Evolutionary conservation across 768 basidiomycete genomes (phyloP).

Genomic region (Leccinum ochraceum): DNA sequence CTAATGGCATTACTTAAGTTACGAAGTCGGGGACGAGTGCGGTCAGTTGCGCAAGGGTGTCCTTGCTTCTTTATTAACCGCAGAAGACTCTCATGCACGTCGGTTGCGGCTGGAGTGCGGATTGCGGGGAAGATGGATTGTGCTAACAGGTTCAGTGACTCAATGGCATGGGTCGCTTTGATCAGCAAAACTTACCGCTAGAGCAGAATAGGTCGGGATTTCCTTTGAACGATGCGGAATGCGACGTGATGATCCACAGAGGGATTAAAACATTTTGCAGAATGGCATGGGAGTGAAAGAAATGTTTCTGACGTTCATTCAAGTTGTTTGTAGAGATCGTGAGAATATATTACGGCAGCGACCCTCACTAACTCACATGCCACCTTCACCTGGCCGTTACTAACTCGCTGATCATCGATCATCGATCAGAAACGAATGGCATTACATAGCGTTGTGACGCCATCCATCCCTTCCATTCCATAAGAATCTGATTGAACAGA

Average conservation of each 20-base stretch:
- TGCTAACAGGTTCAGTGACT: neutral
- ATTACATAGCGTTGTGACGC: neutral
- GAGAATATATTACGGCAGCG: neutral
- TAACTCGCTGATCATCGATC: too few species aligned
- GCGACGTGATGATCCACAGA: too few species aligned
- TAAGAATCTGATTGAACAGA: neutral
- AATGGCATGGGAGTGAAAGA: too few species aligned
- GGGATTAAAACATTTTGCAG: too few species aligned
- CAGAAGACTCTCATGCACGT: neutral
- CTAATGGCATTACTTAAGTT: neutral
- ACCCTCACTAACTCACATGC: too few species aligned
- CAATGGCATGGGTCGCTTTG: neutral
- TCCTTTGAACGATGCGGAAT: neutral
- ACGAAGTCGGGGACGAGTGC: neutral
- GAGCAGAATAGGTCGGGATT: neutral
- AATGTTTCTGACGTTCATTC: too few species aligned
- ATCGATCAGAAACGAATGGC: too few species aligned
- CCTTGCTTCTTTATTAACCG: neutral
- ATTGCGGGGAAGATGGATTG: neutral
- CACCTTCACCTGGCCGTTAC: too few species aligned
- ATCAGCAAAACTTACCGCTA: neutral
- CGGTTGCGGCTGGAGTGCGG: neutral
- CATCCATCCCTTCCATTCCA: neutral
- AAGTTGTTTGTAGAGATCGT: neutral
- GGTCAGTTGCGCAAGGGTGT: neutral